Evolutionary conservation across 169 alveolate genomes (phyloP), one percentile per base, ranked within the genome.

Genomic region (Theileria sp.): DNA sequence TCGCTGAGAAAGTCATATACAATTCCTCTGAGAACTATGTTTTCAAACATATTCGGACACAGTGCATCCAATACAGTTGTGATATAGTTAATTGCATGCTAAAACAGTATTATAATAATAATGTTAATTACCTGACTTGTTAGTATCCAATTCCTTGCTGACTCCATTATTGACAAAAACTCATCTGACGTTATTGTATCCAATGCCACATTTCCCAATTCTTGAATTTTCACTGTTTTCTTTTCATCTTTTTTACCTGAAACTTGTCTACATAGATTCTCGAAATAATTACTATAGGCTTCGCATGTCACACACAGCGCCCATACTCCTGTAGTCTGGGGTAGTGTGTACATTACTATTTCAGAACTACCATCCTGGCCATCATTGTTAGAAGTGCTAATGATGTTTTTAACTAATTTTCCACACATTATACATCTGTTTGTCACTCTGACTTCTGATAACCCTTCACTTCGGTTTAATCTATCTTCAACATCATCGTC

Each of bases 111-210:
- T 38, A 30, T 9, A 10, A 3, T 67, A 26, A 0, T 5, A 38
- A 23, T 67, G 5, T 38, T 26, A 9, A 26, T 67, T 38, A 67
- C 68, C 78, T 78, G 49, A 23, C 82, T 80, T 32, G 38, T 28
- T 49, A 80, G 77, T n/a, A 66, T n/a, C 80, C 74, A 54, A 56
- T 80, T 23, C 36, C 87, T 49, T 15, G 58, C 60, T 28, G 73
- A 9, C 1, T 75, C n/a, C 3, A 80, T 19, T 21, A 74, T 21
- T 17, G 44, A 25, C 8, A 61, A 0, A 15, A 21, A n/a, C 3
- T 13, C 58, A 21, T 15, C 30, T 5, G 86, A 78, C 21, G n/a
- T 10, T 4, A 78, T 36, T 0, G 64, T 23, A 44, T 23, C 25
- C 15, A 69, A 26, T 30, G 51, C 61, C 17, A 17, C 3, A 19